These are phyloP conservation scores for Salvia miltiorrhiza DNA, from an alignment of 257 asterid genomes.

Conservation along the genomic window DNA sequence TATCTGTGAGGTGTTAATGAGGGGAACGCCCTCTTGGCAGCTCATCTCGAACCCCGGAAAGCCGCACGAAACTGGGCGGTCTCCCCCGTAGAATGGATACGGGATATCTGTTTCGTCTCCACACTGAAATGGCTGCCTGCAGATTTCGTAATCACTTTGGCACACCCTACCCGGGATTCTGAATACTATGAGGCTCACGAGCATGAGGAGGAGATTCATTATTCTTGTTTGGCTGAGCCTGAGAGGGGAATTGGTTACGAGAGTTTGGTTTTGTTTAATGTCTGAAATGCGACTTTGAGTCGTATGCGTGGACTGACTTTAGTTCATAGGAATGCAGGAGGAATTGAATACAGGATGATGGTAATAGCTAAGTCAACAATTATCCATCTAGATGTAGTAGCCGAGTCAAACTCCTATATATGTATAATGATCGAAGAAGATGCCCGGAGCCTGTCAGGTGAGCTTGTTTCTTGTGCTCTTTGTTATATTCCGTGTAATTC, in stretches of 20 bases:
- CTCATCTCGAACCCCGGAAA: conserved; percentile 43
- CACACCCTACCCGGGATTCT: conserved; percentile 21
- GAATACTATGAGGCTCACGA: conserved; percentile 14
- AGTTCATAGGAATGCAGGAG: neutral
- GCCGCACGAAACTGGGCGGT: conserved; percentile 43
- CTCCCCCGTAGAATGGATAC: conserved; percentile 59
- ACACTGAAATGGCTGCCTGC: conserved; percentile 31
- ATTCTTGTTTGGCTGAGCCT: no score
- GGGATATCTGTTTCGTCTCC: conserved; percentile 3
- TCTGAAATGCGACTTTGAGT: conserved; percentile 31
- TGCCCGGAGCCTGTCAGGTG: no score
- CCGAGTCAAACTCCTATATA: no score
- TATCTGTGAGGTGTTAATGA: conserved; percentile 19
- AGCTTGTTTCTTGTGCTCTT: no score
- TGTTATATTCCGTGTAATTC: no score
- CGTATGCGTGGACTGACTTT: conserved; percentile 13
- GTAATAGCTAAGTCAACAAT: conserved; percentile 1
- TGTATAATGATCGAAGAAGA: no score
- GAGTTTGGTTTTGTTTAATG: neutral
- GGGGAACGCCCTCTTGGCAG: conserved; percentile 24
- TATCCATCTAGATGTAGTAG: no score
- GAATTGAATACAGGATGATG: neutral
- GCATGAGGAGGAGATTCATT: conserved; percentile 31
- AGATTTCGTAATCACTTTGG: conserved; percentile 27
- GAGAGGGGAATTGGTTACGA: neutral